phyloP scores from a whole-genome alignment of 2,329 filamentous ascomycete species.

The Aspergillus unguis region DNA sequence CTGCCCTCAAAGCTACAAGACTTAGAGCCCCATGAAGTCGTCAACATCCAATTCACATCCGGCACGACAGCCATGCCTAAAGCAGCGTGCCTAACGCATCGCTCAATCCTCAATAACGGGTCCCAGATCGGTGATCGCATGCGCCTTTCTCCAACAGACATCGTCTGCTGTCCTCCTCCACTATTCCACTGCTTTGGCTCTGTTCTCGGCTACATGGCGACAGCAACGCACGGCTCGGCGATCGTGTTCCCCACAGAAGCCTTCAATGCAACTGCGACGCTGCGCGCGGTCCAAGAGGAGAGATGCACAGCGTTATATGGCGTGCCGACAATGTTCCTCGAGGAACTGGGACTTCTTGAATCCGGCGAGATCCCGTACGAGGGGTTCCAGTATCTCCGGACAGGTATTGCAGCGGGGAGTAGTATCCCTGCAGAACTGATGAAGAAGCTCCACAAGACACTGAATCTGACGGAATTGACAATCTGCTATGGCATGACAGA shows the following conservation, averaged over 20 bases:
- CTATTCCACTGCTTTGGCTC: constrained; percentile 75
- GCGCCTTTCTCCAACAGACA: constrained; percentile 70
- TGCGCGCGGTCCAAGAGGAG: constrained; percentile 63
- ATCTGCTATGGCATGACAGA: constrained; percentile 98
- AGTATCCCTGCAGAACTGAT: constrained; percentile 78
- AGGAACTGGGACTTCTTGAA: constrained; percentile 74
- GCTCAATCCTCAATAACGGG: constrained; percentile 89
- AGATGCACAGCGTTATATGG: constrained; percentile 72
- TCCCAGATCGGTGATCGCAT: constrained; percentile 79
- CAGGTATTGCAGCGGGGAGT: constrained; percentile 87
- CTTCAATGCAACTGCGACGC: constrained; percentile 73
- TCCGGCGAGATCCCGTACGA: constrained; percentile 44
- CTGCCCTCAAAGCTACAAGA: constrained; percentile 43
- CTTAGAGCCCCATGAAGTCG: constrained; percentile 64
- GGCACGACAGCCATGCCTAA: constrained; percentile 92
- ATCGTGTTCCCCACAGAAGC: constrained; percentile 85
- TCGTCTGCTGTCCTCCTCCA: constrained; percentile 62
- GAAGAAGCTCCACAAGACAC: constrained; percentile 60
- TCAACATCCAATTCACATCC: constrained; percentile 96
- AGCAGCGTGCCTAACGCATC: constrained; percentile 83
- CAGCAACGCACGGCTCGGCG: constrained; percentile 72
- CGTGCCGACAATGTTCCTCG: constrained; percentile 92
- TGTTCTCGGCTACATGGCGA: constrained; percentile 94
- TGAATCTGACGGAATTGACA: constrained; percentile 78
- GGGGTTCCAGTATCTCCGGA: constrained; percentile 66